These are phyloP conservation scores for Elsinoe perseae DNA, from an alignment of 2,329 filamentous ascomycete species.

Conservation along the genomic window DNA sequence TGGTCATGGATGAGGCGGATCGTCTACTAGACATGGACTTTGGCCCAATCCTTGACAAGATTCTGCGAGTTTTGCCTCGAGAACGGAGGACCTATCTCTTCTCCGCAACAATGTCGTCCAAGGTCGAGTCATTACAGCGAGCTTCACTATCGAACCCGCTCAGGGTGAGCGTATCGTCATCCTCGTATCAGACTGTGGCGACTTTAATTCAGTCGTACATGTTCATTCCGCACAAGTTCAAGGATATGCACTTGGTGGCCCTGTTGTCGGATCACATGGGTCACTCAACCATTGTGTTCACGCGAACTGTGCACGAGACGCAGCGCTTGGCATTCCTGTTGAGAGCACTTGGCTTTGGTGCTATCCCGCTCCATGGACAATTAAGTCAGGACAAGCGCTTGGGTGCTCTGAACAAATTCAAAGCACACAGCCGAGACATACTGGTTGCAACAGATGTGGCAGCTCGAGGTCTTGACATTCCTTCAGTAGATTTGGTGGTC, in stretches of 20 bases:
- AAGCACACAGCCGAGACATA: constrained; percentile 69
- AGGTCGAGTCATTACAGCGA: constrained; percentile 85
- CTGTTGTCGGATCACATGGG: constrained; percentile 79
- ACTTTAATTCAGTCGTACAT: constrained; percentile 80
- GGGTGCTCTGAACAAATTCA: constrained; percentile 86
- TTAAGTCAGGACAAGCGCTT: constrained; percentile 80
- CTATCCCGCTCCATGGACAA: constrained; percentile 88
- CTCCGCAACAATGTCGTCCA: constrained; percentile 87
- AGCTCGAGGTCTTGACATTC: constrained; percentile 84
- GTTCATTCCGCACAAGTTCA: constrained; percentile 77
- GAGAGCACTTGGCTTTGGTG: constrained; percentile 75
- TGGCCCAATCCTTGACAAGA: constrained; percentile 84
- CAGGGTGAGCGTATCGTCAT: constrained; percentile 70
- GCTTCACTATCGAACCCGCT: constrained; percentile 80
- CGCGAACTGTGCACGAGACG: constrained; percentile 82
- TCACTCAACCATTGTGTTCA: constrained; percentile 85
- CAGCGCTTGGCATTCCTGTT: constrained; percentile 78
- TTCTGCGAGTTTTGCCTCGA: constrained; percentile 76
- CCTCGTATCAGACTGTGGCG: constrained; percentile 84
- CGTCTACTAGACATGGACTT: constrained; percentile 89
- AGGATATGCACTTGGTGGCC: constrained; percentile 83
- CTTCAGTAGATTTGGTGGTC: constrained; percentile 77
- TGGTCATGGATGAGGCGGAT: constrained; percentile 95
- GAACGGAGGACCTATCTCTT: constrained; percentile 79
- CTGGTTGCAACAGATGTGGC: constrained; percentile 93